Percentiles rank a stretch among this genome's conserved stretches.
Evolutionary conservation across 2,329 filamentous ascomycete genomes (phyloP).

Genomic region (Clonostachys chloroleuca): DNA sequence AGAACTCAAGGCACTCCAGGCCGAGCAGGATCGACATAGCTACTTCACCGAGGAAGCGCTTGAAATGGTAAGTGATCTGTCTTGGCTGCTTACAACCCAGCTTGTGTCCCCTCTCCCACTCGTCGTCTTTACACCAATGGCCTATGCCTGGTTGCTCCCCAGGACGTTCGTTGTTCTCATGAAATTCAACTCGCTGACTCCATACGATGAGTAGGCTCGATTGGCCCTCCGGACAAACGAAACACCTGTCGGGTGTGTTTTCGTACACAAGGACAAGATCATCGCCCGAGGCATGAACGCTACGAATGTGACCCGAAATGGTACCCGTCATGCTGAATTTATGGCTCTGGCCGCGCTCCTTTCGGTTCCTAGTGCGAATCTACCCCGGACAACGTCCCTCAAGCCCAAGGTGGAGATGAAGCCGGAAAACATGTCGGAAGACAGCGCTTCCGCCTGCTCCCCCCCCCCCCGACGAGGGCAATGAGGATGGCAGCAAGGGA

Average conservation of each 20-base stretch:
- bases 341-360: conserved; percentile 67
- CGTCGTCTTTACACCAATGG: not conserved
- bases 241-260: conserved; percentile 93
- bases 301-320: conserved; percentile 86
- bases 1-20: not conserved
- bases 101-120: not conserved
- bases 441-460: conserved; percentile 3
- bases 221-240: conserved; percentile 82
- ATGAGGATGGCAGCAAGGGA: conserved; percentile 48
- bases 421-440: conserved; percentile 11
- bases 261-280: conserved; percentile 74
- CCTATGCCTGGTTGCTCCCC: too few relatives aligned
- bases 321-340: conserved; percentile 93
- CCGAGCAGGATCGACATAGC: conserved; percentile 20
- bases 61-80: conserved; percentile 61
- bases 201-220: conserved; percentile 57
- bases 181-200: conserved; percentile 9
- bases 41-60: conserved; percentile 82
- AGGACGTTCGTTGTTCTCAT: not conserved
- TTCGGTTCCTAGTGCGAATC: conserved; percentile 28
- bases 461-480: conserved; percentile 32
- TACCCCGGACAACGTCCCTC: conserved; percentile 21
- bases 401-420: conserved; percentile 20
- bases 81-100: not conserved
- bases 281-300: conserved; percentile 95